Conservation (phyloP, 2,329 filamentous ascomycete genomes). For the Chaetomium olivaceum region DNA sequence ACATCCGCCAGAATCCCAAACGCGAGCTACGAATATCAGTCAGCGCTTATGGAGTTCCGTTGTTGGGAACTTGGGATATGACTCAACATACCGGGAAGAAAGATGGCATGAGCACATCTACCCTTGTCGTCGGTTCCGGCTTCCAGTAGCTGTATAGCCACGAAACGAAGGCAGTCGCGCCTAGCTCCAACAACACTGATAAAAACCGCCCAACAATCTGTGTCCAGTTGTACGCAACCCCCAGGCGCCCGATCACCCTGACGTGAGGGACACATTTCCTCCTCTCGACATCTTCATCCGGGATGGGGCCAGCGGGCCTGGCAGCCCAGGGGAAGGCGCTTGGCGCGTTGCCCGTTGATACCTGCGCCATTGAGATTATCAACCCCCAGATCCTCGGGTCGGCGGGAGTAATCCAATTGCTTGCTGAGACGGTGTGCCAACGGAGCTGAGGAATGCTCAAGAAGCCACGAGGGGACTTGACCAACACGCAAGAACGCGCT, state of each 20-base stretch:
- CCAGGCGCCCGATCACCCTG: constrained; percentile 7
- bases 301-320: background rate
- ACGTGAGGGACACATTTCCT: constrained; percentile 13
- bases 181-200: constrained; percentile 20
- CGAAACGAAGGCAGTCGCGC: constrained; percentile 23
- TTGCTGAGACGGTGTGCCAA: background rate
- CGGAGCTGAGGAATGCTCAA: background rate
- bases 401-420: background rate
- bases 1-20: constrained; percentile 20
- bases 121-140: constrained; percentile 21
- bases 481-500: background rate
- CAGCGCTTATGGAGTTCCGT: background rate
- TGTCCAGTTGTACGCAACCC: constrained; percentile 21
- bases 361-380: background rate
- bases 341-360: background rate
- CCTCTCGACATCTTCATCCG: background rate
- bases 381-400: background rate
- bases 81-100: constrained; percentile 27
- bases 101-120: constrained; percentile 30
- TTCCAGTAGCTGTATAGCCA: constrained; percentile 27
- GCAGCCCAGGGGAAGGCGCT: background rate
- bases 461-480: background rate
- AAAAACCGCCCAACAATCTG: constrained; percentile 24
- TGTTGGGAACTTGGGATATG: background rate
- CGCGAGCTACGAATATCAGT: constrained; percentile 20